Conservation (phyloP, 331 rosid species). For the Cydonia oblonga region DNA sequence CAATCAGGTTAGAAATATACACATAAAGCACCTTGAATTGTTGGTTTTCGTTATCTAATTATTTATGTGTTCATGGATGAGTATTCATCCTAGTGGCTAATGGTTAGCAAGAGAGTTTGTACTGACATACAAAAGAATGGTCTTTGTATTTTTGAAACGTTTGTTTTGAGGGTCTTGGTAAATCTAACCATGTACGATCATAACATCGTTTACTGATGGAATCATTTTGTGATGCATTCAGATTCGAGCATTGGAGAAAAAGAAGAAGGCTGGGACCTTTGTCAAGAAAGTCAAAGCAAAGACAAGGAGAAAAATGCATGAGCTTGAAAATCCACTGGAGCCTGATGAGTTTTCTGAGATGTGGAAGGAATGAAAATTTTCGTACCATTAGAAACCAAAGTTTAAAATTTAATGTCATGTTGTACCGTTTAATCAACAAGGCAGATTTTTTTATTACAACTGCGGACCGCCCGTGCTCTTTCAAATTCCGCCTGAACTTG, state of each 20-base stretch:
- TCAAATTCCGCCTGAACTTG: background rate
- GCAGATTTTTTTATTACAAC: slow-evolving; percentile 10
- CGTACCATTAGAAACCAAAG: background rate
- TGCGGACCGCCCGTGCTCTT: background rate
- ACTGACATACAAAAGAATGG: background rate
- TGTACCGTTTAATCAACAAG: slow-evolving; percentile 14
- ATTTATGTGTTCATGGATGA: background rate
- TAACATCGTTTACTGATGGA: background rate
- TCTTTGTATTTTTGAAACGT: background rate
- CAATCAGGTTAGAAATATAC: slow-evolving; percentile 51
- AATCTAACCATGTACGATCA: background rate
- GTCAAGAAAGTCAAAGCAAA: slow-evolving; percentile 96
- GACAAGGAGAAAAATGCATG: slow-evolving; percentile 95
- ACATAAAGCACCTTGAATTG: too few relatives aligned
- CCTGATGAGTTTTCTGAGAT: slow-evolving; percentile 90
- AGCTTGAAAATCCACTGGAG: slow-evolving; percentile 72
- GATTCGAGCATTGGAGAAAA: slow-evolving; percentile 79
- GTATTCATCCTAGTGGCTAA: background rate
- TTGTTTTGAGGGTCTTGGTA: background rate
- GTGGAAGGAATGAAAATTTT: slow-evolving; percentile 66
- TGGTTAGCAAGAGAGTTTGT: background rate
- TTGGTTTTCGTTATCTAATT: too few relatives aligned
- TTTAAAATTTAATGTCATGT: background rate
- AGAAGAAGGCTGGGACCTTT: slow-evolving; percentile 68
- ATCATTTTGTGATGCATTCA: slow-evolving; percentile 11